A percentile compares a stretch with the other conserved stretches of the same genome.
Evolutionary conservation across 1,139 yeast species (phyloP).

Genomic region (Pichia sp.): DNA sequence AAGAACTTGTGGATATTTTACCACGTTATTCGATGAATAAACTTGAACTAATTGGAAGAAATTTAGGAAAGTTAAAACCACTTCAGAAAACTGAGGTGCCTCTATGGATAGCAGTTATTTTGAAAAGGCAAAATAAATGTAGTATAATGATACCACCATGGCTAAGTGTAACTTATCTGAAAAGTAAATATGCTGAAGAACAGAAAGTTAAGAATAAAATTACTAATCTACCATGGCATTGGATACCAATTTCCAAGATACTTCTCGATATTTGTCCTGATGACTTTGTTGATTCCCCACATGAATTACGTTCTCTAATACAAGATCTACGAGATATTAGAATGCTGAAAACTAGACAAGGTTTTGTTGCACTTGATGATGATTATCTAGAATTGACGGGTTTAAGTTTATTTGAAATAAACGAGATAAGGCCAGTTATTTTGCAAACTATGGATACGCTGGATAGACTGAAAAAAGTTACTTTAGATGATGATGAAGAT

Average conservation of each 20-base stretch:
- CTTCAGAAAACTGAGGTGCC: constrained; percentile 70
- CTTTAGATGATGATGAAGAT: constrained; percentile 22
- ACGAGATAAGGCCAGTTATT: constrained; percentile 80
- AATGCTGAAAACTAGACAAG: constrained; percentile 71
- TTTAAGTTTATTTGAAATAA: constrained; percentile 73
- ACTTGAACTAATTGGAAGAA: constrained; percentile 49
- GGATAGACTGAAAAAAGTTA: constrained; percentile 18
- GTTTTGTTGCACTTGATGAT: constrained; percentile 71
- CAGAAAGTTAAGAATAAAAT: constrained; percentile 49
- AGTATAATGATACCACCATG: constrained; percentile 82
- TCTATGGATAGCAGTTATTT: constrained; percentile 77
- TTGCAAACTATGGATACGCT: constrained; percentile 73
- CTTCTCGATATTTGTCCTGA: constrained; percentile 64
- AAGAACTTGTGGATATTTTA: constrained; percentile 59
- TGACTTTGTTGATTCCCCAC: constrained; percentile 63
- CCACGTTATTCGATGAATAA: constrained; percentile 69
- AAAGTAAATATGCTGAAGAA: constrained; percentile 62
- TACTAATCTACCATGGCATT: constrained; percentile 71
- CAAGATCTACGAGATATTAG: constrained; percentile 85
- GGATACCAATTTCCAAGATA: constrained; percentile 76
- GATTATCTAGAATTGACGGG: constrained; percentile 80
- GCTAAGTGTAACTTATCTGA: constrained; percentile 57
- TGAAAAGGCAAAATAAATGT: constrained; percentile 81
- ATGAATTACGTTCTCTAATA: constrained; percentile 55
- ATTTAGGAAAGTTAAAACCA: constrained; percentile 31